Evolutionary conservation across 805 yeast species (phyloP), one percentile per base, ranked within the genome.

Genomic region (Ogataea naganishii): DNA sequence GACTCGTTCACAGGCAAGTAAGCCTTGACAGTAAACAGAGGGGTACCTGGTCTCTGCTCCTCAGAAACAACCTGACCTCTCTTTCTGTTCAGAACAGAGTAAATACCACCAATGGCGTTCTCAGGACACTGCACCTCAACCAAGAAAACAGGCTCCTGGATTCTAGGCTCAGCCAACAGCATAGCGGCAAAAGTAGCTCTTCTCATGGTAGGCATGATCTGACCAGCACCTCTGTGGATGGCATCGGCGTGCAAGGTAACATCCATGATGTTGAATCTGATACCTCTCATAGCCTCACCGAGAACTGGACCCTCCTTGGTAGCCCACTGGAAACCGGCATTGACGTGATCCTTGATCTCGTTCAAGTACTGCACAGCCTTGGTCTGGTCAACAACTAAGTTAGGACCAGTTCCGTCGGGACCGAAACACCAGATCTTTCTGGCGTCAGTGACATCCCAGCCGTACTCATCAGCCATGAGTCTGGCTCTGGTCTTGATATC

Each of bases 371-470:
- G 97, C 44, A 89, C 97, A 60, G 98, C 98, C 89, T 89, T 89
- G 61, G 97, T 89, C 73, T 88, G 96, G 75, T 89, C 98, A 68
- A 89, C 94, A 61, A 89, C 96, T 61, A 92, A 69, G 76, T 89
- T 89, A 59, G 98, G 88, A 72, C 98, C 98, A 66, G 73, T 79
- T 70, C 96, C 96, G 62, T 89, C 98, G 64, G 98, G 97, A 75
- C 98, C 98, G 86, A 89, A 89, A 82, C 96, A 85, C 98, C 98
- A 89, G 63, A 89, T 92, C 92, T 92, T 89, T 82, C 98, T 88
- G 71, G 96, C 98, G 63, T 89, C 98, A 53, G 96, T 78, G 64
- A 92, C 96, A 64, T 89, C 97, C 98, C 98, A 89, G 53, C 89
- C 96, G 80, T 68, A 92, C 66, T 92, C 95, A 66, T 89, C 97